Evolutionary conservation across 2,329 filamentous ascomycete genomes (phyloP).

Genomic region (Aspergillus pseudonomiae): DNA sequence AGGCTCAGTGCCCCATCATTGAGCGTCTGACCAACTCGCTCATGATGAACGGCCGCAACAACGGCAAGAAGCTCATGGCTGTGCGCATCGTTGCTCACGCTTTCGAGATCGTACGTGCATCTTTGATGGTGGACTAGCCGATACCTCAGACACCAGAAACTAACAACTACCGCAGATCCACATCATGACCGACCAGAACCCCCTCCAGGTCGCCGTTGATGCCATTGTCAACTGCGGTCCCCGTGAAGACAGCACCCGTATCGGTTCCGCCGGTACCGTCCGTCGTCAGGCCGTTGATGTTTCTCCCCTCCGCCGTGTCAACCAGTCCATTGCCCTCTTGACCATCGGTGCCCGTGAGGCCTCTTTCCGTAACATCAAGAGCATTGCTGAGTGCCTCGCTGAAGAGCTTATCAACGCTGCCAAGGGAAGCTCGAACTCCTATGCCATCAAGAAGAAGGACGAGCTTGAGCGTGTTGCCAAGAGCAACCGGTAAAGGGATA

Average conservation of each 20-base stretch:
- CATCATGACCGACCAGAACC: slow-evolving; percentile 99
- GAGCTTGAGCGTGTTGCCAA: slow-evolving; percentile 99
- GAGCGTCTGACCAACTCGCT: slow-evolving; percentile 99
- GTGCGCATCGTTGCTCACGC: slow-evolving; percentile 98
- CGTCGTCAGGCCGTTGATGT: slow-evolving; percentile 99
- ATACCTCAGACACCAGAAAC: background rate
- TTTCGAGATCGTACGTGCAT: slow-evolving; percentile 94
- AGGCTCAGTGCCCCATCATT: slow-evolving; percentile 99
- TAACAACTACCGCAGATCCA: slow-evolving; percentile 71
- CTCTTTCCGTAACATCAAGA: slow-evolving; percentile 99
- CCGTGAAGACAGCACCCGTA: slow-evolving; percentile 99
- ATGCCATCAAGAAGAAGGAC: slow-evolving; percentile 99
- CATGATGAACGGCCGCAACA: slow-evolving; percentile 99
- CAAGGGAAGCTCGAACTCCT: slow-evolving; percentile 99
- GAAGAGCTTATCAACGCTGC: slow-evolving; percentile 99
- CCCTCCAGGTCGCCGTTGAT: slow-evolving; percentile 98
- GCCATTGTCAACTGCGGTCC: slow-evolving; percentile 99
- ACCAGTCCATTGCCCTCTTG: slow-evolving; percentile 98
- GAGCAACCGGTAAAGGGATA: slow-evolving; percentile 91
- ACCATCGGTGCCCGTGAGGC: slow-evolving; percentile 99
- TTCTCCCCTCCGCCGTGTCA: slow-evolving; percentile 97
- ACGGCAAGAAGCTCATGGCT: slow-evolving; percentile 99
- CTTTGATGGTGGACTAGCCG: background rate
- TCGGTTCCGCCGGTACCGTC: slow-evolving; percentile 98
- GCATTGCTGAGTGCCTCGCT: slow-evolving; percentile 97